phyloP scores from a whole-genome alignment of 2,329 filamentous ascomycete species.

The Fusarium anthophilum region DNA sequence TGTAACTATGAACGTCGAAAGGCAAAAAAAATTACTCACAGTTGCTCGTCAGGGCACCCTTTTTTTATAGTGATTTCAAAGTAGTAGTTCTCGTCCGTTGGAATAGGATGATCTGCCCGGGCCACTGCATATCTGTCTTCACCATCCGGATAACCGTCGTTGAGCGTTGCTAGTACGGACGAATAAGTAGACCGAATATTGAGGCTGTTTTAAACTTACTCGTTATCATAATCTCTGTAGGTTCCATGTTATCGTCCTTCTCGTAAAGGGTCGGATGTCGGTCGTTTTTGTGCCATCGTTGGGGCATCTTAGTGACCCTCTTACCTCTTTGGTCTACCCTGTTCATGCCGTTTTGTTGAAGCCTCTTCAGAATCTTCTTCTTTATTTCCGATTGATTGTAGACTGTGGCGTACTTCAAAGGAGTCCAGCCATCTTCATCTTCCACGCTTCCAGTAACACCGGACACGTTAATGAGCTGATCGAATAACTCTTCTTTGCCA shows the following conservation, averaged over 20 bases:
- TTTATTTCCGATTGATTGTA: background rate
- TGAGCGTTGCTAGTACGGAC: background rate
- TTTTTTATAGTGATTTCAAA: background rate
- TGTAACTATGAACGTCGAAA: background rate
- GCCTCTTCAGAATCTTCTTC: background rate
- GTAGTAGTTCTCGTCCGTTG: background rate
- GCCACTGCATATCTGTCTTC: background rate
- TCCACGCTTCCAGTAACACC: background rate
- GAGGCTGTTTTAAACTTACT: background rate
- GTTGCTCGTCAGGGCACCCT: background rate
- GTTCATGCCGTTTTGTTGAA: background rate
- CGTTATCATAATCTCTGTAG: background rate
- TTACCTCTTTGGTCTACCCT: background rate
- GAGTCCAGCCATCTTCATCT: background rate
- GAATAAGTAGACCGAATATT: accelerated
- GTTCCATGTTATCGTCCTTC: background rate
- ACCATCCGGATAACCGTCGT: background rate
- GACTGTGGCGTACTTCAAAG: background rate
- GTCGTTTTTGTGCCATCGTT: background rate
- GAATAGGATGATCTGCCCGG: background rate
- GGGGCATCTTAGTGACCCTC: background rate
- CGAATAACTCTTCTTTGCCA: background rate
- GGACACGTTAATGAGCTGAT: background rate
- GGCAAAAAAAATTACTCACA: background rate
- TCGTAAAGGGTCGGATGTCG: background rate